These are phyloP conservation scores for Ophiosphaerella narmari DNA, from an alignment of 2,329 filamentous ascomycete genomes.

Conservation along the genomic window DNA sequence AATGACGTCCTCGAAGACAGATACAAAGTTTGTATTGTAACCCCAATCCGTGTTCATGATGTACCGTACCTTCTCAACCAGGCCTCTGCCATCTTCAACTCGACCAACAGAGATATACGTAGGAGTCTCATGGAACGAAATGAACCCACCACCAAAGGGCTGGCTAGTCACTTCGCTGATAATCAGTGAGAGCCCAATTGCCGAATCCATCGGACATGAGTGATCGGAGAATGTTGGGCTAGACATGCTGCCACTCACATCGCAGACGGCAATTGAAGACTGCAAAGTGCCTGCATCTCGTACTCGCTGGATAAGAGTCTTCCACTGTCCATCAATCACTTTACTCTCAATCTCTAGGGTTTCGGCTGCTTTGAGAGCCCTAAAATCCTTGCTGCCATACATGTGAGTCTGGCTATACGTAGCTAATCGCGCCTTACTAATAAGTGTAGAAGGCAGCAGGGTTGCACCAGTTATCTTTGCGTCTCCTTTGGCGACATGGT, in stretches of 20 bases:
- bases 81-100: conserved; percentile 29
- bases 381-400: not conserved
- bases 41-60: conserved; percentile 47
- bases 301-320: conserved; percentile 61
- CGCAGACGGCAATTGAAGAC: conserved; percentile 61
- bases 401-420: not conserved
- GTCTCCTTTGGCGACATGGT: conserved; percentile 55
- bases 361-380: conserved; percentile 8
- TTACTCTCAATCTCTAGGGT: conserved; percentile 38
- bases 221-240: conserved; percentile 49
- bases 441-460: conserved; percentile 58
- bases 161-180: conserved; percentile 58
- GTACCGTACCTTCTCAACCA: conserved; percentile 50
- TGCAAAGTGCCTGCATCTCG: conserved; percentile 59
- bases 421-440: conserved; percentile 35
- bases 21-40: conserved; percentile 57
- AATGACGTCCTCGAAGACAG: conserved; percentile 60
- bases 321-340: conserved; percentile 60
- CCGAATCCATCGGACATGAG: conserved; percentile 57
- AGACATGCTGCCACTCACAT: conserved; percentile 62
- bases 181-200: conserved; percentile 62
- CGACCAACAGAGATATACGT: conserved; percentile 50
- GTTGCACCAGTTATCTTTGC: conserved; percentile 61
- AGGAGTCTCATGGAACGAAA: conserved; percentile 57
- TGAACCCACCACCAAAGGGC: conserved; percentile 61